A percentile compares a stretch with the other conserved stretches of the same genome.
Conservation (phyloP, 345 rosid species). For the Carallia brachiata region DNA sequence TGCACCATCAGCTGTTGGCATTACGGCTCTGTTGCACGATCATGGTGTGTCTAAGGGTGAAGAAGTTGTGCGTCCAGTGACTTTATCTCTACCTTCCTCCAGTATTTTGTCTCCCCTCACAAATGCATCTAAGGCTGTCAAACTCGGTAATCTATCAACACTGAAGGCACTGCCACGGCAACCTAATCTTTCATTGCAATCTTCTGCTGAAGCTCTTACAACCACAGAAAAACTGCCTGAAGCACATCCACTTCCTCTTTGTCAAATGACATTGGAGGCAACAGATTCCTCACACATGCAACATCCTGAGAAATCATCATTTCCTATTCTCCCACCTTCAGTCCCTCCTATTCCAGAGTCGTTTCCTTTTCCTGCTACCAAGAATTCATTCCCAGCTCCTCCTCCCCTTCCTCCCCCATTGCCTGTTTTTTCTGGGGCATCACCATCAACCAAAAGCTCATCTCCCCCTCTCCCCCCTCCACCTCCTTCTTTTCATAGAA, state of each 20-base stretch:
- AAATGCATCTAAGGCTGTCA: slow-evolving; percentile 21
- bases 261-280: slow-evolving; percentile 8
- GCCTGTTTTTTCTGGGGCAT: slow-evolving; percentile 3
- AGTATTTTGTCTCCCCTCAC: slow-evolving; percentile 31
- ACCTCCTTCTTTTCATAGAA: slow-evolving; percentile 3
- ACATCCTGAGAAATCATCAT: slow-evolving; percentile 13
- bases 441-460: slow-evolving; percentile 15
- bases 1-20: slow-evolving; percentile 58
- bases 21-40: slow-evolving; percentile 76
- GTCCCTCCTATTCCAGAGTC: slow-evolving; percentile 15
- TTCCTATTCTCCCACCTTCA: slow-evolving; percentile 18
- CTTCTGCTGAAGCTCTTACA: slow-evolving; percentile 10
- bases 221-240: slow-evolving; percentile 6
- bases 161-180: slow-evolving; percentile 18
- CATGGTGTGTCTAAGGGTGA: slow-evolving; percentile 44
- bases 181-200: slow-evolving; percentile 13
- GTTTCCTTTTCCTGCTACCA: slow-evolving; percentile 17
- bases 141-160: slow-evolving; percentile 17
- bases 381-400: slow-evolving; percentile 21
- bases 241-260: slow-evolving; percentile 16
- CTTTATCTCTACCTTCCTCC: slow-evolving; percentile 30
- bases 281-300: slow-evolving; percentile 2
- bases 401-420: slow-evolving; percentile 18
- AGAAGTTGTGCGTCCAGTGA: slow-evolving; percentile 34
- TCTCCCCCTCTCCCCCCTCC: slow-evolving; percentile 25